Evolutionary conservation across 1,284 basidiomycete species (phyloP).

Genomic region (Cryptococcus amylolentus): DNA sequence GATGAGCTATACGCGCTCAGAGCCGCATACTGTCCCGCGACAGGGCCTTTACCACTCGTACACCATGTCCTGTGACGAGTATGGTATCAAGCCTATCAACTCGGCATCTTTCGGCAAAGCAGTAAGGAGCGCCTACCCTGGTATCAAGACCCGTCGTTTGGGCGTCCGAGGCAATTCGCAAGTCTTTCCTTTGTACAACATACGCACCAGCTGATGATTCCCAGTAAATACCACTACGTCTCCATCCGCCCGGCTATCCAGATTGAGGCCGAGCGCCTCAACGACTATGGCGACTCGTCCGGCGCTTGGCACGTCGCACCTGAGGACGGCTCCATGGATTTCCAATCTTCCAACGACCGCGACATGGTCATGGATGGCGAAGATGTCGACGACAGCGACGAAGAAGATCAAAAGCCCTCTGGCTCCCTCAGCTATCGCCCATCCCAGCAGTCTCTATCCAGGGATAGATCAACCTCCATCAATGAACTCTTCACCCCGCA

Average conservation of each 20-base stretch:
- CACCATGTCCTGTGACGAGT: slow-evolving; percentile 66
- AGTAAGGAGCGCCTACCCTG: slow-evolving; percentile 84
- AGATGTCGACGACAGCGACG: slow-evolving; percentile 27
- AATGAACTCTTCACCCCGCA: background rate
- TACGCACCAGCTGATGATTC: background rate
- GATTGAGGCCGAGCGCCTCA: slow-evolving; percentile 81
- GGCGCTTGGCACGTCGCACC: slow-evolving; percentile 27
- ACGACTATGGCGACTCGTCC: slow-evolving; percentile 65
- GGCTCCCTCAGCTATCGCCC: slow-evolving; percentile 1
- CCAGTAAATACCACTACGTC: slow-evolving; percentile 45
- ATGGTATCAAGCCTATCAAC: slow-evolving; percentile 66
- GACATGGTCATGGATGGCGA: slow-evolving; percentile 36
- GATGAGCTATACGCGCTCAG: slow-evolving; percentile 30
- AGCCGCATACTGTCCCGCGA: slow-evolving; percentile 56
- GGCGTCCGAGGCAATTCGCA: slow-evolving; percentile 81
- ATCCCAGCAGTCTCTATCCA: background rate
- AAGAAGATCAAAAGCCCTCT: slow-evolving; percentile 17
- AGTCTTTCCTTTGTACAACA: slow-evolving; percentile 13
- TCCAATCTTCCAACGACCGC: slow-evolving; percentile 15
- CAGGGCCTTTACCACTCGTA: slow-evolving; percentile 92
- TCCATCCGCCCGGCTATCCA: slow-evolving; percentile 75
- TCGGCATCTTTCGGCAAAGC: slow-evolving; percentile 91
- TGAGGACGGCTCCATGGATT: slow-evolving; percentile 24
- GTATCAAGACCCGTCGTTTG: slow-evolving; percentile 85
- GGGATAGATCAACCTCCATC: slow-evolving; percentile 13